Evolutionary conservation across 108 stramenopile genomes (phyloP), one percentile per base, ranked within the genome.

Genomic region (Poteriospumella lacustris): DNA sequence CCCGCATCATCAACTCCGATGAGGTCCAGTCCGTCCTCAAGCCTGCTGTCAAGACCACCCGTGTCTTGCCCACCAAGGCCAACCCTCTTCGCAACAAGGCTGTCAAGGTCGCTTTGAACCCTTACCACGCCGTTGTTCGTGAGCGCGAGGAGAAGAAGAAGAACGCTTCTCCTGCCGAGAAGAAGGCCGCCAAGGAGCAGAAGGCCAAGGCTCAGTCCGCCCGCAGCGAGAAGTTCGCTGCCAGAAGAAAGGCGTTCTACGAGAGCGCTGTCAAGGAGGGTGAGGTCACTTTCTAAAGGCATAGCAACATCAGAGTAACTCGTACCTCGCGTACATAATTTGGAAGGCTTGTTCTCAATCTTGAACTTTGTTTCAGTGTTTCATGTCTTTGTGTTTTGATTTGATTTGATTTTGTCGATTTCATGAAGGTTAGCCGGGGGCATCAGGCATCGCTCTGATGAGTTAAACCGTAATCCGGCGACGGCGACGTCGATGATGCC

Each of bases 1-100:
- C 95, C 73, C 95, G 96, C 86, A 88, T 95, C 87, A 94, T 97
- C 91, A 95, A 95, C 90, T 92, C 91, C 78, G 93, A 93, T 79
- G 95, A 97, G 89, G 88, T 99, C 84, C 96, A 99, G 87, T 91
- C 91, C 77, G 90, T 94, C 58, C 84, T 95, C 84, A 87, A 92
- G 79, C 91, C 94, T 67, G 88, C 92, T 83, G 91, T 87, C 72
- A 78, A 81, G 58, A 86, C 86, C 84, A 62, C 72, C 19, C 56
- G 39, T 40, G 85, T 83, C 77, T 83, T 91, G 78, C 90, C 84
- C 47, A 76, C 78, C 44, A 97, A 97, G 95, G 90, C 89, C 83
- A 99, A 99, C 88, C 92, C 98, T 58, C 88, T 99, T 43, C 83
- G 78, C 58, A 91, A 88, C 81, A 87, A 88, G 76, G 91, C 84